phyloP scores from a whole-genome alignment of 371 early-diverging fungal species.

The Coemansia sp. region DNA sequence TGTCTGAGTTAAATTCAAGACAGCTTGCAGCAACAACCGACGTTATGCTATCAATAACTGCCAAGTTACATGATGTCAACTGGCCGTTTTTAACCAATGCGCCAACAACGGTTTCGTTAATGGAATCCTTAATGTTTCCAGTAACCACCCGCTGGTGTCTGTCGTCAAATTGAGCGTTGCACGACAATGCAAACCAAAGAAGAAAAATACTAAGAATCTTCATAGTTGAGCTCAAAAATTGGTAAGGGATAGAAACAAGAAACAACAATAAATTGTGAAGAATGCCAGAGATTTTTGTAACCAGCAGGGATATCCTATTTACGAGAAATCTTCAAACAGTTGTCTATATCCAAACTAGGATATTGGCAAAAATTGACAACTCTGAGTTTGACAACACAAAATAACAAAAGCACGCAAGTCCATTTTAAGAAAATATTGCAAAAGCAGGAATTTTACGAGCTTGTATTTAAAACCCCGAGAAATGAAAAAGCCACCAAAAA shows the following conservation, averaged over 20 bases:
- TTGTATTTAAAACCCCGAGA: no score
- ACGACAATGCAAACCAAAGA: no score
- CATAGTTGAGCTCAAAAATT: no score
- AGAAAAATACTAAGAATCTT: no score
- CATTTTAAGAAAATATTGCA: no score
- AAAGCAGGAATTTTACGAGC: no score
- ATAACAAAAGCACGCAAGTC: no score
- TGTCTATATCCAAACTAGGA: not conserved
- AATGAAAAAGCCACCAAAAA: no score
- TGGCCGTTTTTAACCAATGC: constrained; percentile 9
- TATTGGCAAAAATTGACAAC: no score
- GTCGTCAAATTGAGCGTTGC: no score
- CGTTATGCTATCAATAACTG: constrained; percentile 18
- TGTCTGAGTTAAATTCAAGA: constrained; percentile 4
- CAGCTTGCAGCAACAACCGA: constrained; percentile 24
- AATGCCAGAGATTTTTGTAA: constrained; percentile 3
- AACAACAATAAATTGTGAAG: constrained; percentile 13
- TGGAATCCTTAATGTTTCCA: not conserved
- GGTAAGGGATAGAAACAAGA: no score
- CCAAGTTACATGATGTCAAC: constrained; percentile 22
- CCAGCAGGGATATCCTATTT: not conserved
- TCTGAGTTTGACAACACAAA: no score
- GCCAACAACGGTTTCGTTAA: constrained; percentile 4
- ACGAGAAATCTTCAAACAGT: constrained; percentile 6
- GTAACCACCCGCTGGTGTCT: not conserved